A percentile compares a stretch with the other conserved stretches of the same genome.
These are phyloP conservation scores for Centaurea solstitialis DNA, from an alignment of 129 eudicot genomes.

Conservation along the genomic window DNA sequence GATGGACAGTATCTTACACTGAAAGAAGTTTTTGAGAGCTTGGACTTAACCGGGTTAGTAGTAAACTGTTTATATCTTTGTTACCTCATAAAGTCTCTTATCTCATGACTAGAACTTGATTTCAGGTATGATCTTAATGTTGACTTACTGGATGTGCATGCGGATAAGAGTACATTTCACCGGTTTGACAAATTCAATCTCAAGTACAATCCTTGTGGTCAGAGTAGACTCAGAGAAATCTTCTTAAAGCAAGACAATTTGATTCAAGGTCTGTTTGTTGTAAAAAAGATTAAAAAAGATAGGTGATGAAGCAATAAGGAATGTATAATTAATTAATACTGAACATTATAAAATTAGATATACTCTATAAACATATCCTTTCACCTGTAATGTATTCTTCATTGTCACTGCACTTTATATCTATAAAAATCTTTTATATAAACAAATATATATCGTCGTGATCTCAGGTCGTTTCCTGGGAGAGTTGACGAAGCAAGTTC, in stretches of 20 bases:
- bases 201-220: constrained; percentile 84
- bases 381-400: not conserved
- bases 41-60: constrained; percentile 69
- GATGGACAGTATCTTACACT: constrained; percentile 71
- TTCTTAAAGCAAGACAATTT: constrained; percentile 77
- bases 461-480: constrained; percentile 63
- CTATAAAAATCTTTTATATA: not conserved
- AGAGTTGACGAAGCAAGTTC: constrained; percentile 68
- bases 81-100: constrained; percentile 4
- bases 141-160: constrained; percentile 76
- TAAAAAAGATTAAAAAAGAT: too few relatives aligned
- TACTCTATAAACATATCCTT: too few relatives aligned
- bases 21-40: constrained; percentile 73
- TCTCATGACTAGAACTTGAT: not conserved
- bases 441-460: not conserved
- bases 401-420: not conserved
- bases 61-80: not conserved
- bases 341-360: too few relatives aligned
- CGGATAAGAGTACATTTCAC: constrained; percentile 77
- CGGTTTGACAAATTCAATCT: constrained; percentile 80
- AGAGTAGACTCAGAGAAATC: constrained; percentile 74
- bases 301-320: too few relatives aligned
- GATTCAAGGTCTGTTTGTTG: constrained; percentile 53
- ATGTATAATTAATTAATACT: not conserved
- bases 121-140: constrained; percentile 72